Base-by-base conservation (phyloP, 768 basidiomycete species). In the Panus rudis region DNA sequence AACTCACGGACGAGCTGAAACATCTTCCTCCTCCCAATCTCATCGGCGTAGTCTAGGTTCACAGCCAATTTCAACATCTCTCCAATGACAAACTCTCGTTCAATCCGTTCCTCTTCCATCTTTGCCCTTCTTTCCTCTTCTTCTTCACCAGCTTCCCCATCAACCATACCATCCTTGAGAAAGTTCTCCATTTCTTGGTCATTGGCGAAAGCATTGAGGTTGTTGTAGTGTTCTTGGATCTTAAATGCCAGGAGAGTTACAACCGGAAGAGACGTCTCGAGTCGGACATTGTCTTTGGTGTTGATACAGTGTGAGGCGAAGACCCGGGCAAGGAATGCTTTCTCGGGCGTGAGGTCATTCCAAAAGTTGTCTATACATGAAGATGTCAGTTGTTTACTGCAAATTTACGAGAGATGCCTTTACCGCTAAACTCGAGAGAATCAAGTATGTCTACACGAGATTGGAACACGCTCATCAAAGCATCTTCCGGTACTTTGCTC, bases 21-120 rank as follows among this genome's bases (percentile, higher is more conserved):
- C 83, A 92, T 92, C 63, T 85, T 86, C 46, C 91, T 66, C 46
- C 91, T 66, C 3, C 94, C 93, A 46, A 85, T 87, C 61, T 96
- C 92, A 63, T 98, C 94, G 0, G 81, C 76, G 53, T 93, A 97
- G 61, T 97, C 93, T 21, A 92, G 68, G 47, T 84, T 76, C 3
- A 84, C 71, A 0, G 88, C 87, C 23, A 94, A 65, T 52, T 72
- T 75, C 19, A 96, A 72, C 60, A 97, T 72, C 61, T 97, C 90
- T 0, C 77, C 70, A n/a, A 94, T 70, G 6, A 91, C 65, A 44
- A 86, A 81, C 52, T 83, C 80, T 26, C 67, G 71, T 21, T 76
- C 71, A 3, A 67, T 51, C 13, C 62, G 64, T 28, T 68, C 68
- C 8, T 81, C 78, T 30, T 78, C 77, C 42, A 59, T 63, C 39